phyloP scores from a whole-genome alignment of 2,329 filamentous ascomycete genomes.

The Bisporella sp. region DNA sequence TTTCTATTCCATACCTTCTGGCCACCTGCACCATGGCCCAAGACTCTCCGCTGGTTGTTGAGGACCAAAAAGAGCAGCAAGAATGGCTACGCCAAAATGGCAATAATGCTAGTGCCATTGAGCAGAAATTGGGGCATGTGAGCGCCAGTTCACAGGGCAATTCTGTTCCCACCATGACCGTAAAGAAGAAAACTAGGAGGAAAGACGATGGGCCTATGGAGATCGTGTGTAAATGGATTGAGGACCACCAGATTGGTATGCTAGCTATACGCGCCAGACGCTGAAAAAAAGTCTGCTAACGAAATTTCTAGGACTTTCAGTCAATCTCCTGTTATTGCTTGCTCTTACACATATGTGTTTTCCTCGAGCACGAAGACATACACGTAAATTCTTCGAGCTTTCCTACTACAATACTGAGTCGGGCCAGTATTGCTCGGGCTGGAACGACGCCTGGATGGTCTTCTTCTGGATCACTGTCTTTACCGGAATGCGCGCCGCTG shows the following conservation, averaged over 20 bases:
- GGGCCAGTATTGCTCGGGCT: constrained; percentile 67
- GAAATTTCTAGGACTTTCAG: constrained; percentile 58
- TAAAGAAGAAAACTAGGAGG: constrained; percentile 45
- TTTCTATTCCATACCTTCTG: background rate
- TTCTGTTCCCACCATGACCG: constrained; percentile 10
- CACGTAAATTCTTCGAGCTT: constrained; percentile 81
- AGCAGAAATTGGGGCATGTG: constrained; percentile 11
- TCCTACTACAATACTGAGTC: constrained; percentile 71
- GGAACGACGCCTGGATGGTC: constrained; percentile 74
- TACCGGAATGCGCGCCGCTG: constrained; percentile 74
- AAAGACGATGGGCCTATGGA: constrained; percentile 56
- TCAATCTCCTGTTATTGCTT: constrained; percentile 79
- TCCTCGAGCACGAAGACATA: constrained; percentile 70
- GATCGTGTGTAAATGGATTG: constrained; percentile 60
- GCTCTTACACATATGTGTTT: constrained; percentile 77
- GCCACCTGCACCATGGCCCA: background rate
- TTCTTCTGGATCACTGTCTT: constrained; percentile 75
- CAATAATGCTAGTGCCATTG: constrained; percentile 7
- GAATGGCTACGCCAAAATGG: constrained; percentile 15
- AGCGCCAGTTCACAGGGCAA: constrained; percentile 3
- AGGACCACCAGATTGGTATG: constrained; percentile 76
- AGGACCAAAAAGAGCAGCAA: constrained; percentile 11
- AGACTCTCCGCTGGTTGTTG: background rate
- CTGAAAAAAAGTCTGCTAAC: constrained; percentile 4
- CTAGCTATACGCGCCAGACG: background rate